Conservation (phyloP, 345 rosid genomes). For the Heritiera fomes region DNA sequence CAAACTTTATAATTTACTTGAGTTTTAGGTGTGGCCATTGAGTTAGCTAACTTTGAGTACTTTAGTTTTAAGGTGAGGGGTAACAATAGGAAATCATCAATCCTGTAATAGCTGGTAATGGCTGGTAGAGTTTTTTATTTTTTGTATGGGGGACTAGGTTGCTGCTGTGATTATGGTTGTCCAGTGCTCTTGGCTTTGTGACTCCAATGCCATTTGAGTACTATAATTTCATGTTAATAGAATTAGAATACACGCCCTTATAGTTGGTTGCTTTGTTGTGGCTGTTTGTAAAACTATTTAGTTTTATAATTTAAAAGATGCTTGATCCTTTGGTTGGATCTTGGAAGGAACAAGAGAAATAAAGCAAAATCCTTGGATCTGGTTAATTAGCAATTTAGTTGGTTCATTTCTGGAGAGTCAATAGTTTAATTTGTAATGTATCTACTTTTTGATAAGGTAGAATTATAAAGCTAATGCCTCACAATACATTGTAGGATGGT, state of each 20-base stretch:
- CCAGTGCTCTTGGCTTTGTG: background rate
- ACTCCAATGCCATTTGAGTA: background rate
- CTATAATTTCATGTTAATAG: background rate
- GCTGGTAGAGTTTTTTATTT: background rate
- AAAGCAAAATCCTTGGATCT: background rate
- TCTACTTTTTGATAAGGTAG: background rate
- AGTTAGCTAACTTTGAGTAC: background rate
- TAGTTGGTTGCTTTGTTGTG: background rate
- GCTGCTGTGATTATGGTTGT: background rate
- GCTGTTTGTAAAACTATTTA: background rate
- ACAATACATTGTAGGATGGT: constrained; percentile 54
- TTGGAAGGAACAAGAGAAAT: constrained; percentile 5
- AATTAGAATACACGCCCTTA: background rate
- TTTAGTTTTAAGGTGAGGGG: background rate
- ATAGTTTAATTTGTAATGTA: background rate
- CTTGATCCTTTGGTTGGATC: background rate
- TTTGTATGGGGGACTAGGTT: background rate
- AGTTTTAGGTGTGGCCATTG: too few species aligned
- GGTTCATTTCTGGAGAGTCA: constrained; percentile 2
- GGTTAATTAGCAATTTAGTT: background rate
- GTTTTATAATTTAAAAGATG: background rate
- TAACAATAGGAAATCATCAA: background rate
- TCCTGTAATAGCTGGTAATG: background rate
- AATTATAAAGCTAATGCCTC: background rate
- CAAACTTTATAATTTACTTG: background rate